These are phyloP conservation scores for Ilyonectria robusta DNA, from an alignment of 2,329 filamentous ascomycete species.

Conservation along the genomic window DNA sequence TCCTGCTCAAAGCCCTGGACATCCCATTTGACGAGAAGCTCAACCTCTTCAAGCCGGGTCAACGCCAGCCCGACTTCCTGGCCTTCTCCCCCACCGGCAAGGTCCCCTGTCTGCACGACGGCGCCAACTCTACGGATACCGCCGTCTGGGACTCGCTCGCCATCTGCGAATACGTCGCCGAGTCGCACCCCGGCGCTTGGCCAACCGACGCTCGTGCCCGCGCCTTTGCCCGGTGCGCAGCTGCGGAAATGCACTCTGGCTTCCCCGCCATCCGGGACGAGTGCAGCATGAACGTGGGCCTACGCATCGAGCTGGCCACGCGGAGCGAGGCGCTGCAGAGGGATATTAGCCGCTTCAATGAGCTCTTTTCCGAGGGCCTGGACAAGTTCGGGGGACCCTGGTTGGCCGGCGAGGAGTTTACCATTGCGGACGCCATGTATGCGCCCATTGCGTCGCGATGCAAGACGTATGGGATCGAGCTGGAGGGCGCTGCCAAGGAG, in stretches of 20 bases:
- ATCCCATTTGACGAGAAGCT: slow-evolving; percentile 60
- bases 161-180: slow-evolving; percentile 63
- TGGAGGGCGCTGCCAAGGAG: slow-evolving; percentile 48
- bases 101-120: slow-evolving; percentile 58
- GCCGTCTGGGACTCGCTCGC: slow-evolving; percentile 63
- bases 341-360: slow-evolving; percentile 55
- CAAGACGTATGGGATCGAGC: slow-evolving; percentile 54
- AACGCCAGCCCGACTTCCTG: slow-evolving; percentile 52
- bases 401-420: slow-evolving; percentile 56
- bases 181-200: slow-evolving; percentile 59
- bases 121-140: slow-evolving; percentile 37
- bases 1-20: slow-evolving; percentile 59
- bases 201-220: slow-evolving; percentile 56
- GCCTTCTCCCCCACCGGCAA: slow-evolving; percentile 58
- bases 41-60: slow-evolving; percentile 50
- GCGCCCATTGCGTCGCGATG: slow-evolving; percentile 58
- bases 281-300: slow-evolving; percentile 59
- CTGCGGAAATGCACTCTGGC: slow-evolving; percentile 63
- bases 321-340: slow-evolving; percentile 49
- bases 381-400: slow-evolving; percentile 58
- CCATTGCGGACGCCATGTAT: slow-evolving; percentile 58
- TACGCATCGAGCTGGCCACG: slow-evolving; percentile 53
- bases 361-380: slow-evolving; percentile 57
- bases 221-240: slow-evolving; percentile 60
- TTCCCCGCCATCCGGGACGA: slow-evolving; percentile 59